phyloP scores from a whole-genome alignment of 352 stramenopile species.

The Elongisporangium anandrum region DNA sequence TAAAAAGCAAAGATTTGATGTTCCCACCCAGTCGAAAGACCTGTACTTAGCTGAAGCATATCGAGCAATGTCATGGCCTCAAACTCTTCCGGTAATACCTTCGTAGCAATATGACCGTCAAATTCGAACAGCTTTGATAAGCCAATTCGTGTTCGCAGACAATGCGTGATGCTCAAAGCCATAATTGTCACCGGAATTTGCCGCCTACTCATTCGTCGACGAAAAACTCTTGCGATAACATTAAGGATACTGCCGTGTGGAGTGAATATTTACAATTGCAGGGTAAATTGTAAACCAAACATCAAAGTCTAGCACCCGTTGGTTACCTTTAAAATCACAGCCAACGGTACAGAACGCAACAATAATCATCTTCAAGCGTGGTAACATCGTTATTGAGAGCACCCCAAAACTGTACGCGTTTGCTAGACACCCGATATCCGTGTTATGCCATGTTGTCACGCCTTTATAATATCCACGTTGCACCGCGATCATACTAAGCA shows the following conservation, averaged over 20 bases:
- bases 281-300: constrained; percentile 47
- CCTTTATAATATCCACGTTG: constrained; percentile 18
- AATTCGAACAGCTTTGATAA: constrained; percentile 8
- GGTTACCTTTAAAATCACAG: constrained; percentile 40
- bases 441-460: constrained; percentile 19
- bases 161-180: constrained; percentile 12
- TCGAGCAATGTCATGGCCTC: neutral
- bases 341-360: constrained; percentile 36
- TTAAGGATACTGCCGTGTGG: constrained; percentile 46
- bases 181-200: constrained; percentile 14
- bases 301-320: constrained; percentile 30
- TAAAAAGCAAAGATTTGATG: constrained; percentile 11
- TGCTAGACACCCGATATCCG: constrained; percentile 30
- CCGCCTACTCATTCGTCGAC: constrained; percentile 17
- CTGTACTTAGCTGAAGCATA: neutral
- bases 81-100: constrained; percentile 8
- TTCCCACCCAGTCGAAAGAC: constrained; percentile 14
- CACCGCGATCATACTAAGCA: constrained; percentile 32
- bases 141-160: neutral
- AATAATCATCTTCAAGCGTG: constrained; percentile 32
- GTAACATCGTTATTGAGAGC: constrained; percentile 33
- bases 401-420: constrained; percentile 32
- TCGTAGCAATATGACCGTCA: constrained; percentile 8
- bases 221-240: constrained; percentile 25
- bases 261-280: constrained; percentile 29